A percentile compares a stretch with the other conserved stretches of the same genome.
phyloP scores from a whole-genome alignment of 768 basidiomycete species.

The Suillus placidus region DNA sequence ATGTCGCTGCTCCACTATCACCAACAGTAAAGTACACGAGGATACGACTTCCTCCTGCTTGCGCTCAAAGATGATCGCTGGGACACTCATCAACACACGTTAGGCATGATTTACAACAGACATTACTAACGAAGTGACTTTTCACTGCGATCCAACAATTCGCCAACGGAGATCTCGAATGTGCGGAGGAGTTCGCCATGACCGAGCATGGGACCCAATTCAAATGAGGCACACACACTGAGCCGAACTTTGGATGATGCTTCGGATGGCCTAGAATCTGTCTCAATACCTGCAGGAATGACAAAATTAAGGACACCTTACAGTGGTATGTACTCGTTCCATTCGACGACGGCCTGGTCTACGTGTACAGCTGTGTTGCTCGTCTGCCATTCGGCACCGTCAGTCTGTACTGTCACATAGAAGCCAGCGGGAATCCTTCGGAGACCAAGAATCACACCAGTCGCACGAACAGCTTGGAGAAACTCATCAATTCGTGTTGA shows the following conservation, averaged over 20 bases:
- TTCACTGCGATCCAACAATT: conserved; percentile 3
- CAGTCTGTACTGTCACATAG: conserved; percentile 2
- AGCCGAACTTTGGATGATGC: neutral
- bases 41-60: neutral
- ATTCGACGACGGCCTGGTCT: neutral
- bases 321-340: conserved; percentile 1
- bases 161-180: neutral
- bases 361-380: neutral
- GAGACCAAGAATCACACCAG: conserved; percentile 6
- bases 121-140: neutral
- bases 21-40: neutral
- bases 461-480: conserved; percentile 12
- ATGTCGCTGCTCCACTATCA: neutral
- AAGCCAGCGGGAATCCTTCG: conserved; percentile 16
- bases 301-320: neutral
- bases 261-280: neutral
- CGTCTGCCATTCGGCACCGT: neutral
- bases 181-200: neutral
- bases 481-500: no score
- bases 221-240: conserved; percentile 4
- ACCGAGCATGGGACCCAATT: conserved; percentile 4
- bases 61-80: neutral
- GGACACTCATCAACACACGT: neutral
- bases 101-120: neutral
- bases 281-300: neutral